Percentiles rank a stretch among this genome's conserved stretches.
Conservation (phyloP, 1,284 basidiomycete genomes). For the Coriolopsis trogii region DNA sequence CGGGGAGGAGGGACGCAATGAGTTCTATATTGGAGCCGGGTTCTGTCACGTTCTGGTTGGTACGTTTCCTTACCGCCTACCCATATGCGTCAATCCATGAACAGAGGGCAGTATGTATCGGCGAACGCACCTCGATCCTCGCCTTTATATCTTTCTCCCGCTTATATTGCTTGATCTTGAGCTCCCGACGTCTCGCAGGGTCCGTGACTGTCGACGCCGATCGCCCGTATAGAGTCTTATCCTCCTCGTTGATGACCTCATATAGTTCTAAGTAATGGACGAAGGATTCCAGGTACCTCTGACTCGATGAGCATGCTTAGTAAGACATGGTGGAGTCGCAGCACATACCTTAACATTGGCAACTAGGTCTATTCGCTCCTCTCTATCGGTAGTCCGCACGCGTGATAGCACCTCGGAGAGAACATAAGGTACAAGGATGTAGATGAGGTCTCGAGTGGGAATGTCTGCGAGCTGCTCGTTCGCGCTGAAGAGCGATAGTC, state of each 20-base stretch:
- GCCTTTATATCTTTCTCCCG: constrained; percentile 79
- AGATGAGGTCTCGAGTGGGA: constrained; percentile 78
- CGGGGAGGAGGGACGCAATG: constrained; percentile 62
- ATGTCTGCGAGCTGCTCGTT: constrained; percentile 90
- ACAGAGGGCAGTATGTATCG: background rate
- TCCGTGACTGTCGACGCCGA: constrained; percentile 56
- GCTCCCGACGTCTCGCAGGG: constrained; percentile 71
- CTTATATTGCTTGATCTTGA: constrained; percentile 88
- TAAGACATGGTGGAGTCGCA: too few species aligned
- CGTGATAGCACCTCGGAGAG: constrained; percentile 74
- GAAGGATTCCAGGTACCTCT: constrained; percentile 67
- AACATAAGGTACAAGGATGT: constrained; percentile 78
- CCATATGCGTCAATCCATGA: background rate
- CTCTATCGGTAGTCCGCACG: constrained; percentile 57
- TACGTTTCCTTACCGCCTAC: constrained; percentile 58
- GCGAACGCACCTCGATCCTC: constrained; percentile 62
- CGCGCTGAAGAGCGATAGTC: constrained; percentile 79
- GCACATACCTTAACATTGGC: constrained; percentile 19
- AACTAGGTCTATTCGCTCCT: constrained; percentile 51
- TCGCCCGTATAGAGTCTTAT: constrained; percentile 56
- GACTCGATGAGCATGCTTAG: constrained; percentile 6
- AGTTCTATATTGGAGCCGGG: constrained; percentile 56
- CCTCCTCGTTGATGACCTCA: constrained; percentile 65
- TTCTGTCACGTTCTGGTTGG: constrained; percentile 41
- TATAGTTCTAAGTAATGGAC: constrained; percentile 66